phyloP scores from a whole-genome alignment of 257 asterid species.

The Petrea volubilis region DNA sequence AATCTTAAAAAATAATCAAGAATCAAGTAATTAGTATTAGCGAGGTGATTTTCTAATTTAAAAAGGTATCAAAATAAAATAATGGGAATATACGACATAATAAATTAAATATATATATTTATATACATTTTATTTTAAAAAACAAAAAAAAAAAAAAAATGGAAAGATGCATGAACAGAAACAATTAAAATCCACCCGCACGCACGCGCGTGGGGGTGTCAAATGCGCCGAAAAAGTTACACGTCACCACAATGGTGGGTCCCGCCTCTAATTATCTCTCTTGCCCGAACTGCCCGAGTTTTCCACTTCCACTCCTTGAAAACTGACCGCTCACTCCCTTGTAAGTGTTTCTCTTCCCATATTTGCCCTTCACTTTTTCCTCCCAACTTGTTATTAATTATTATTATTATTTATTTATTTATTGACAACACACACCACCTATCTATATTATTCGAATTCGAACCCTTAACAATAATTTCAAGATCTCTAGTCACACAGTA shows the following conservation, averaged over 20 bases:
- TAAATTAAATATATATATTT: neutral
- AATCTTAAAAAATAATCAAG: neutral
- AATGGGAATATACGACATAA: conserved; percentile 6
- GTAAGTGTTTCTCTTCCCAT: conserved; percentile 16
- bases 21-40: neutral
- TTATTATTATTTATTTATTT: no score
- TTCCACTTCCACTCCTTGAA: conserved; percentile 40
- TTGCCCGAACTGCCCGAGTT: conserved; percentile 54
- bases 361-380: conserved; percentile 24
- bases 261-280: conserved; percentile 49
- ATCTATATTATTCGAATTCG: no score
- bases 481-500: no score
- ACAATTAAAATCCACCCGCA: conserved; percentile 18
- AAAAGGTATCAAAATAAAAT: conserved; percentile 9
- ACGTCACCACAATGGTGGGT: conserved; percentile 55
- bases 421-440: no score
- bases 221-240: conserved; percentile 28
- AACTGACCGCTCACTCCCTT: conserved; percentile 33
- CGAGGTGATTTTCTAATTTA: neutral
- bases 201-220: conserved; percentile 33
- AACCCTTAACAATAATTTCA: no score
- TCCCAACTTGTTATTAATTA: neutral
- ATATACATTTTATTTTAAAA: neutral
- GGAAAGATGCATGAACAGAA: conserved; percentile 23
- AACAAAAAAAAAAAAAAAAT: neutral